Base-by-base conservation (phyloP, 2,329 filamentous ascomycete species). In the Sarocladium brachiariae region DNA sequence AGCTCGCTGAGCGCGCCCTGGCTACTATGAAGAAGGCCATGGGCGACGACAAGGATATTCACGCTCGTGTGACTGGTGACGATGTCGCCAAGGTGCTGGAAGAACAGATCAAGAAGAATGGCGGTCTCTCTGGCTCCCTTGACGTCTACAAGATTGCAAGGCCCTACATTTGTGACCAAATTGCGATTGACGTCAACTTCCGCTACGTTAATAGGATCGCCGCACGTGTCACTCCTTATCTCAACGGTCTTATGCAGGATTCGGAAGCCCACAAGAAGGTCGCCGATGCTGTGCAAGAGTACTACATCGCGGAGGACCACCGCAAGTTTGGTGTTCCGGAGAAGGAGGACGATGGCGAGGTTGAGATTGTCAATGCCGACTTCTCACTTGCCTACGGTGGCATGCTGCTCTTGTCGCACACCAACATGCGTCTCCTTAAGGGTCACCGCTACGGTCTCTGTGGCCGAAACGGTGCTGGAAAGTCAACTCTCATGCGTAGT, bases 321-420 rank as follows among this genome's bases (percentile, higher is more conserved):
- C 87, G 89, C 67, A 93, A 89, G 64, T 95, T 83, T 60, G 92
- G 91, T 56, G 82, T 86, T 50, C 88, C 90, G 2, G 77, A 88
- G 57, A 87, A 91, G 67, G 89, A 93, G 55, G 89, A 96, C 54
- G 89, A 95, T 54, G 91, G 90, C 53, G 93, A 99, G 71, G 77
- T 86, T 19, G 93, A 97, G 70, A 96, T 99, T 63, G 93, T 99
- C 65, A 97, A 99, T 62, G 92, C 93, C 41, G 87, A 93, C 65
- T 99, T 99, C 74, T 99, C 93, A 18, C 81, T 99, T 21, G 93
- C 91, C 45, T 99, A 99, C 63, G 93, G 93, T 66, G 93, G 93
- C 62, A 97, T 96, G 91, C 81, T 99, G 58, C 75, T 99, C 54
- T 80, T 99, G 19, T 96, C 90, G 4, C 93, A 97, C 73, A 96